Percentiles rank a stretch among this genome's conserved stretches.
Conservation (phyloP, 1,284 basidiomycete genomes). For the Moesziomyces antarcticus region DNA sequence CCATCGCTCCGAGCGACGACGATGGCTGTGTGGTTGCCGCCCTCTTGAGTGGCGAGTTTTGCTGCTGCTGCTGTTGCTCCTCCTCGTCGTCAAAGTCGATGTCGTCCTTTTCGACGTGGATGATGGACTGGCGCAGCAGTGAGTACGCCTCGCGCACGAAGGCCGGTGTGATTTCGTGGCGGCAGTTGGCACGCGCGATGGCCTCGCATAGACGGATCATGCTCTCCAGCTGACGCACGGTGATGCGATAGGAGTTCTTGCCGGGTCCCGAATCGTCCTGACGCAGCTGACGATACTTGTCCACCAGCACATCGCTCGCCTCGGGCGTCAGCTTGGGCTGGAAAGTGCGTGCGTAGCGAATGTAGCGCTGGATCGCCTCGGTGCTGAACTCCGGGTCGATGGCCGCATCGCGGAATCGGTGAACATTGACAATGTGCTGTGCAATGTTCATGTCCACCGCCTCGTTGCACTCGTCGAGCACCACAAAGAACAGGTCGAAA, state of each 20-base stretch:
- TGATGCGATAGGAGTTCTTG: constrained; percentile 92
- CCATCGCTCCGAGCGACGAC: constrained; percentile 43
- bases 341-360: constrained; percentile 95
- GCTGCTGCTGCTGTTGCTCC: constrained; percentile 70
- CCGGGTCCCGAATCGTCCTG: constrained; percentile 88
- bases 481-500: constrained; percentile 98
- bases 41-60: constrained; percentile 1
- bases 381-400: constrained; percentile 97
- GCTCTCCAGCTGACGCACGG: constrained; percentile 93
- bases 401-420: constrained; percentile 92
- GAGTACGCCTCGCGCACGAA: constrained; percentile 96
- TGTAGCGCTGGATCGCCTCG: constrained; percentile 94
- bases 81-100: constrained; percentile 97
- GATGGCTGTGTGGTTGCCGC: constrained; percentile 22
- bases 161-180: constrained; percentile 78
- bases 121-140: constrained; percentile 94
- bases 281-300: constrained; percentile 91
- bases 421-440: constrained; percentile 96
- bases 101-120: constrained; percentile 99
- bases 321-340: constrained; percentile 85
- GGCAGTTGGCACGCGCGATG: constrained; percentile 95
- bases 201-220: constrained; percentile 98
- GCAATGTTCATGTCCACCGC: constrained; percentile 92
- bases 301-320: constrained; percentile 90
- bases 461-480: constrained; percentile 96